Conservation (phyloP, 148 eudicot genomes). For the Cornus florida region DNA sequence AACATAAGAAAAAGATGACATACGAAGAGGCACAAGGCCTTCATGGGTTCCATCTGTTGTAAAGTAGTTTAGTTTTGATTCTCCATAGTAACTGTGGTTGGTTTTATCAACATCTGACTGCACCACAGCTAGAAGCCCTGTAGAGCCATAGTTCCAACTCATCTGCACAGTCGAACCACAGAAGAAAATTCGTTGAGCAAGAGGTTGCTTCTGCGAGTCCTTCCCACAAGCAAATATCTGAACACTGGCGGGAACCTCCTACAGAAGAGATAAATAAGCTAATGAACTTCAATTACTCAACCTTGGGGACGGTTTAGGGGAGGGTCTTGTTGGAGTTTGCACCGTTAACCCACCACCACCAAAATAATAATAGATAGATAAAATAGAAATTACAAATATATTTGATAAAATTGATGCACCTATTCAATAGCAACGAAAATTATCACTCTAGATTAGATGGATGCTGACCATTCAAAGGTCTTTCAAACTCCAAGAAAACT, state of each 20-base stretch:
- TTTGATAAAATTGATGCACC: too few species aligned
- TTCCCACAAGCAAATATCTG: slow-evolving; percentile 80
- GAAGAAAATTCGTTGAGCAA: slow-evolving; percentile 93
- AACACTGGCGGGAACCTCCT: slow-evolving; percentile 96
- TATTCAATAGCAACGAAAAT: too few species aligned
- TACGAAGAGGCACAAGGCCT: slow-evolving; percentile 95
- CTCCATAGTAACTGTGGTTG: slow-evolving; percentile 99
- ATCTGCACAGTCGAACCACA: slow-evolving; percentile 84
- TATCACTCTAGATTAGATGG: too few species aligned
- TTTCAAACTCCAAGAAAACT: too few species aligned
- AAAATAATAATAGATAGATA: too few species aligned
- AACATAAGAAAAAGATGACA: slow-evolving; percentile 12
- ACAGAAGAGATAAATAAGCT: slow-evolving; percentile 17
- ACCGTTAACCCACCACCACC: too few species aligned
- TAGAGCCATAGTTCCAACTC: slow-evolving; percentile 84
- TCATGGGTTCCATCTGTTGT: slow-evolving; percentile 85
- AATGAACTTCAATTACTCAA: slow-evolving; percentile 3
- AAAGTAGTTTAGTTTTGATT: slow-evolving; percentile 86
- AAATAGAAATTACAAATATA: too few species aligned
- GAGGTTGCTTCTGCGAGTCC: slow-evolving; percentile 60
- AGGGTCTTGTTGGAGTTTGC: not conserved
- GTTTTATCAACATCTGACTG: slow-evolving; percentile 99
- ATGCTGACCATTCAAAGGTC: too few species aligned
- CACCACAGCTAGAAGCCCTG: slow-evolving; percentile 84
- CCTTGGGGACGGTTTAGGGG: not conserved